Evolutionary conservation across 1,284 basidiomycete genomes (phyloP), one percentile per base, ranked within the genome.

Genomic region (Athelia sp.): DNA sequence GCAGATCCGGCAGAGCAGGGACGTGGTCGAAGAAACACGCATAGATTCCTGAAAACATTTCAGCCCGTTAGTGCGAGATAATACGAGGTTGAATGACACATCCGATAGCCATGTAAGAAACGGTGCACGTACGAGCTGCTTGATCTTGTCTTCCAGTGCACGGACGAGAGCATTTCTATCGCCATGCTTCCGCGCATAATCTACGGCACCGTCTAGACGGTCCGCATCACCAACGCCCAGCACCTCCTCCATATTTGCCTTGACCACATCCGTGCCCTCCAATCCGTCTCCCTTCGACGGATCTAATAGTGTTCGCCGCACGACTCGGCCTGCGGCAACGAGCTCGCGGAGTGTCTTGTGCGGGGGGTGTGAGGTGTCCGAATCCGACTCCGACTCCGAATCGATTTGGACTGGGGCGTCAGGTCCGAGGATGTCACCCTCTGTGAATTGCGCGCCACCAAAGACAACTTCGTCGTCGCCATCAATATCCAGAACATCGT

Each of bases 401-500:
- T 73, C 75, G 24, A 70, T 67, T 32, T 75, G 71, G n/a, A 74
- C 63, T 4, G 74, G 69, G 13, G 62, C 59, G 31, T 71, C 72
- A 43, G 63, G 66, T 18, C 45, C 51, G 21, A 85, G 64, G 34
- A 90, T 70, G 58, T 90, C 87, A 1, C 73, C 71, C 62, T 90
- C 87, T 6, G 79, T 82, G 62, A 90, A 90, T 58, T 90, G 88
- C 0, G 75, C 71, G 15, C 75, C 76, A 1, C 87, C 87, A 59
- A 81, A 90, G 1, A 74, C 56, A 4, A 61, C 74, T 50, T 81
- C 76, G 57, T 90, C 87, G 50, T 87, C 85, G 2, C 87, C 88
- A 53, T 90, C 87, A 6, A 90, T 71, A 54, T 90, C 87, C 8
- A 90, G 71, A 26, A 88, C 87, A 21, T 86, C 86, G 15, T 90